phyloP scores from a whole-genome alignment of 1,139 yeast genomes.

The Candida sojae region DNA sequence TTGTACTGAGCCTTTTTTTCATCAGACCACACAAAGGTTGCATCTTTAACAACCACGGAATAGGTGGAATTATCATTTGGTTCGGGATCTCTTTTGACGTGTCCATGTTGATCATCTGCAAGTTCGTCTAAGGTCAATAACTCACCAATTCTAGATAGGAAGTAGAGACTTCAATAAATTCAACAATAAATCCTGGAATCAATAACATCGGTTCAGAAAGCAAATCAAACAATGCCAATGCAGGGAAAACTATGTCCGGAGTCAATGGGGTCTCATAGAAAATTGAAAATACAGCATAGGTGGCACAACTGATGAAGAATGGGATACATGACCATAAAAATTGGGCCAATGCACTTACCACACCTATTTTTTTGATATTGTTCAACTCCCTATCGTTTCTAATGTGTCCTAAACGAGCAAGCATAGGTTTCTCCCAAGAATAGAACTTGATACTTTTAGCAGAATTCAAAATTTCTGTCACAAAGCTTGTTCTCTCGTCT shows the following conservation, averaged over 20 bases:
- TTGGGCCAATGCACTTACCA: conserved; percentile 29
- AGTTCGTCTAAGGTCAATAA: conserved; percentile 37
- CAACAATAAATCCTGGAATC: conserved; percentile 33
- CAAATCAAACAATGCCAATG: conserved; percentile 37
- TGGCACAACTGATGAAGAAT: conserved; percentile 34
- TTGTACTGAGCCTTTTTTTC: conserved; percentile 9
- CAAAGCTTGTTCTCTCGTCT: conserved; percentile 39
- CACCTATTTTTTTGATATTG: conserved; percentile 30
- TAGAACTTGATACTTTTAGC: conserved; percentile 43
- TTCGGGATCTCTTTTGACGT: conserved; percentile 60
- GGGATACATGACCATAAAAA: conserved; percentile 44
- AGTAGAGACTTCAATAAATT: conserved; percentile 33
- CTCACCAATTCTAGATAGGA: conserved; percentile 35
- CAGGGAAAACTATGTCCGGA: conserved; percentile 42
- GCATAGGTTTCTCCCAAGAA: conserved; percentile 45
- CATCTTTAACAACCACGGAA: conserved; percentile 17
- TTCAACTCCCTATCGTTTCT: conserved; percentile 40
- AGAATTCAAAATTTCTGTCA: conserved; percentile 40
- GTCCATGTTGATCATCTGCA: conserved; percentile 57
- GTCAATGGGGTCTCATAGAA: conserved; percentile 28
- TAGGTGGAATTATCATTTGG: conserved; percentile 14
- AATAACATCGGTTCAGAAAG: conserved; percentile 36
- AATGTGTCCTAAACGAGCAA: conserved; percentile 30
- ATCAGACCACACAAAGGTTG: conserved; percentile 21
- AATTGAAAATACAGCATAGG: conserved; percentile 29